Percentiles rank a stretch among this genome's conserved stretches.
These are phyloP conservation scores for Samsoniella hepiali DNA, from an alignment of 2,329 filamentous ascomycete species.

Conservation along the genomic window DNA sequence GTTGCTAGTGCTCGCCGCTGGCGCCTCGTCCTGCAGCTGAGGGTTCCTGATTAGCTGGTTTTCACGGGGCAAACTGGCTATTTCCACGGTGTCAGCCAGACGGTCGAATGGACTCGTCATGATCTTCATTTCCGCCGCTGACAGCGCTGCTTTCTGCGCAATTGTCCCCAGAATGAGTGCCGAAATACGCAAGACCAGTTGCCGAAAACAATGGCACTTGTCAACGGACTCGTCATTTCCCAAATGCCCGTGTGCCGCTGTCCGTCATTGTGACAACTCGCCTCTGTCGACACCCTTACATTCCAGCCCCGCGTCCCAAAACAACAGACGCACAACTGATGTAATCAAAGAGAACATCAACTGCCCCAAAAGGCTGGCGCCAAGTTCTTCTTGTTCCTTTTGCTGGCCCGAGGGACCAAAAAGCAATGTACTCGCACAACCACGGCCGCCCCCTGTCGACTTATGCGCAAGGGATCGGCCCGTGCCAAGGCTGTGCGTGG, in stretches of 20 bases:
- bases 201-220: too few species aligned
- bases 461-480: constrained; percentile 10
- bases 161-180: too few species aligned
- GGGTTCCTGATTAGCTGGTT: background rate
- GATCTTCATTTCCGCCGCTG: background rate
- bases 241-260: background rate
- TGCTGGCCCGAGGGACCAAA: background rate
- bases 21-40: constrained; percentile 1
- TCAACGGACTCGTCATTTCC: background rate
- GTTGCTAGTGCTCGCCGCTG: background rate
- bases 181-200: too few species aligned
- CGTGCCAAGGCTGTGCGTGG: constrained; percentile 6
- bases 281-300: background rate
- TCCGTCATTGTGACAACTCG: background rate
- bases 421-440: background rate
- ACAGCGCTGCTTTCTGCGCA: background rate
- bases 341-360: background rate
- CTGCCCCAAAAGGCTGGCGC: background rate
- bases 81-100: too few species aligned
- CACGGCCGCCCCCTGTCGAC: background rate
- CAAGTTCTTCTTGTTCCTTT: background rate
- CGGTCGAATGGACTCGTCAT: too few species aligned
- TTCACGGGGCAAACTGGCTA: too few species aligned
- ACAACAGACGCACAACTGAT: background rate
- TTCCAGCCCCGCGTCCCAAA: constrained; percentile 3